These are phyloP conservation scores for Cladosporium halotolerans DNA, from an alignment of 2,329 filamentous ascomycete genomes.

Conservation along the genomic window DNA sequence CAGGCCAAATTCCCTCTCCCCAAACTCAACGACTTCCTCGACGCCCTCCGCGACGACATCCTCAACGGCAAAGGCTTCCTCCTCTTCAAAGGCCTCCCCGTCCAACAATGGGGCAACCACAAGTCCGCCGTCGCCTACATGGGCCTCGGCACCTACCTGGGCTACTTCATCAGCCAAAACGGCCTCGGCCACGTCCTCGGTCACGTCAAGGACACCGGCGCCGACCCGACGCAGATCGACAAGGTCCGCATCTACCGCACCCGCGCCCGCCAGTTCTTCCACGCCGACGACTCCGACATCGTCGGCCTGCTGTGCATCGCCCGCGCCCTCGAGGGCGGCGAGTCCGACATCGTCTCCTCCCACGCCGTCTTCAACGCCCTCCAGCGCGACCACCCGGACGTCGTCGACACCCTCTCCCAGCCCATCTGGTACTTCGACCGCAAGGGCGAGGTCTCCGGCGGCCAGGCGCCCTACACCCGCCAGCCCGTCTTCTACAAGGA, in stretches of 20 bases:
- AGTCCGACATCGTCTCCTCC: slow-evolving; percentile 72
- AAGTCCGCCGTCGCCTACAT: slow-evolving; percentile 88
- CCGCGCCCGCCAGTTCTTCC: slow-evolving; percentile 78
- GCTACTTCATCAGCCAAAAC: slow-evolving; percentile 85
- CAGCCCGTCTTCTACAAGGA: slow-evolving; percentile 66
- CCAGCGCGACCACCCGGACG: slow-evolving; percentile 67
- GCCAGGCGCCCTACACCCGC: slow-evolving; percentile 51
- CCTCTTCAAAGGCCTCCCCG: slow-evolving; percentile 78
- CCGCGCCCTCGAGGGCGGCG: slow-evolving; percentile 71
- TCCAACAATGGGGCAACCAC: slow-evolving; percentile 65
- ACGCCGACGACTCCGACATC: slow-evolving; percentile 74
- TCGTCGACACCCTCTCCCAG: slow-evolving; percentile 65
- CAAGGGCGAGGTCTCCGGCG: slow-evolving; percentile 72
- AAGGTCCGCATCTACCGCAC: slow-evolving; percentile 87
- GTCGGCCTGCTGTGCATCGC: slow-evolving; percentile 79
- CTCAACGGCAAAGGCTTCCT: slow-evolving; percentile 80
- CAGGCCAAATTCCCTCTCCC: slow-evolving; percentile 57
- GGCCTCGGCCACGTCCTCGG: slow-evolving; percentile 77
- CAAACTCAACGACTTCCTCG: slow-evolving; percentile 44
- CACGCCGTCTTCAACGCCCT: slow-evolving; percentile 79
- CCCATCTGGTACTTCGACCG: slow-evolving; percentile 91
- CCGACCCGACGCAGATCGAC: slow-evolving; percentile 74
- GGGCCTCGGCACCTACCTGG: slow-evolving; percentile 72
- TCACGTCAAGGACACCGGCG: slow-evolving; percentile 83
- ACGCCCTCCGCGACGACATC: slow-evolving; percentile 53